Conservation (phyloP, 495 filamentous ascomycete species). For the Penicillium simplicissimum region DNA sequence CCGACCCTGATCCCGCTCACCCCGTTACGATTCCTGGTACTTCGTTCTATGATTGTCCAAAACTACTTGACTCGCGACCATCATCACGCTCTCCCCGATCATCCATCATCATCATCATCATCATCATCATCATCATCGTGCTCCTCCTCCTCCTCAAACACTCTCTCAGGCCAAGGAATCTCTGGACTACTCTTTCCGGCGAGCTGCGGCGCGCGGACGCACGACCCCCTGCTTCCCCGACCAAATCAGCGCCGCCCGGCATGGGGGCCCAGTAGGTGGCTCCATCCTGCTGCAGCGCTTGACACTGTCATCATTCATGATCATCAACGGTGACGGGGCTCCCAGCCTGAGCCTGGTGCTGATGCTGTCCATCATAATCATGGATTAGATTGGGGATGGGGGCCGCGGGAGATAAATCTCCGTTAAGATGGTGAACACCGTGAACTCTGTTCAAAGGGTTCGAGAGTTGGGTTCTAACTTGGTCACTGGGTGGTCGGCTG, state of each 20-base stretch:
- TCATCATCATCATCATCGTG: too few relatives aligned
- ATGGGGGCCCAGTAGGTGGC: slow-evolving; percentile 9
- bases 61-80: neutral
- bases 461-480: too few relatives aligned
- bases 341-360: neutral
- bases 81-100: neutral
- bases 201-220: slow-evolving; percentile 41
- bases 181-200: slow-evolving; percentile 43
- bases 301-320: slow-evolving; percentile 31
- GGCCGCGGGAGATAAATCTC: neutral
- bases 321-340: slow-evolving; percentile 19
- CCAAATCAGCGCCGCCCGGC: slow-evolving; percentile 32
- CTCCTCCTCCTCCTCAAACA: neutral
- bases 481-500: too few relatives aligned
- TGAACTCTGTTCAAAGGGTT: neutral
- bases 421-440: too few relatives aligned
- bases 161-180: slow-evolving; percentile 25
- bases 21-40: neutral
- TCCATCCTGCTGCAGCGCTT: slow-evolving; percentile 24
- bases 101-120: neutral
- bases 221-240: slow-evolving; percentile 44
- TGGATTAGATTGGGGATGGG: neutral
- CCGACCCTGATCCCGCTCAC: neutral
- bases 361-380: slow-evolving; percentile 6
- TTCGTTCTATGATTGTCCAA: neutral